A percentile compares a stretch with the other conserved stretches of the same genome.
These are phyloP conservation scores for Calonectria ilicicola DNA, from an alignment of 2,329 filamentous ascomycete species.

Conservation along the genomic window DNA sequence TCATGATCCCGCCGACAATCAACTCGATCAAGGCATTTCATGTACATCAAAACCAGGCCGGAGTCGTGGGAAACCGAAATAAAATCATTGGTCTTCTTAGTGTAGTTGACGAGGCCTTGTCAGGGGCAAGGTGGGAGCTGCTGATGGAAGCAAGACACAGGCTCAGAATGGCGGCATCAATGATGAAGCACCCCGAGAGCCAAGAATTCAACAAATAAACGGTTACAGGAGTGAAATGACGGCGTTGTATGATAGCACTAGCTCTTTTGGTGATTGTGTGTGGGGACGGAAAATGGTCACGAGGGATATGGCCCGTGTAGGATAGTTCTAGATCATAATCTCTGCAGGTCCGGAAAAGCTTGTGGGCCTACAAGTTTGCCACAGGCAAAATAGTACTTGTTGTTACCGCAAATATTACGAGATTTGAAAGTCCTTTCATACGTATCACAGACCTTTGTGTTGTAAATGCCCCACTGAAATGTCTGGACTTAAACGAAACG, in stretches of 20 bases:
- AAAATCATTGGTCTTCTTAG: constrained; percentile 42
- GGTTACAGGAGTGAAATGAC: too few species aligned
- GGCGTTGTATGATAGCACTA: neutral
- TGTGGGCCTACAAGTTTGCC: too few species aligned
- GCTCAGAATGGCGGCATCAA: constrained; percentile 41
- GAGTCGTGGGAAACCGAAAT: constrained; percentile 42
- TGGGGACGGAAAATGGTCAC: neutral
- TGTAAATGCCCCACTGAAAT: too few species aligned
- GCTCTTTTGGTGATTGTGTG: neutral
- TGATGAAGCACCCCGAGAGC: constrained; percentile 42
- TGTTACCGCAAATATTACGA: too few species aligned
- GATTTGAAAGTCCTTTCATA: too few species aligned
- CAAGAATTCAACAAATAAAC: constrained; percentile 27
- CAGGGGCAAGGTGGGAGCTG: constrained; percentile 41
- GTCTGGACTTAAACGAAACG: too few species aligned
- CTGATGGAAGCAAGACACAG: constrained; percentile 41
- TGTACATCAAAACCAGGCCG: constrained; percentile 43
- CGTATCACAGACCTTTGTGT: too few species aligned
- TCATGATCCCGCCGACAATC: constrained; percentile 44
- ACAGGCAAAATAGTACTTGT: too few species aligned
- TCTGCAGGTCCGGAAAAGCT: too few species aligned
- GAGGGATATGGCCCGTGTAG: constrained; percentile 4
- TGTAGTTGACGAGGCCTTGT: constrained; percentile 41
- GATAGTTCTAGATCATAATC: neutral
- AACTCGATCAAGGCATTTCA: constrained; percentile 44